Percentiles rank a stretch among this genome's conserved stretches.
Conservation (phyloP, 2,329 filamentous ascomycete genomes). For the Hypoxylon sp. region DNA sequence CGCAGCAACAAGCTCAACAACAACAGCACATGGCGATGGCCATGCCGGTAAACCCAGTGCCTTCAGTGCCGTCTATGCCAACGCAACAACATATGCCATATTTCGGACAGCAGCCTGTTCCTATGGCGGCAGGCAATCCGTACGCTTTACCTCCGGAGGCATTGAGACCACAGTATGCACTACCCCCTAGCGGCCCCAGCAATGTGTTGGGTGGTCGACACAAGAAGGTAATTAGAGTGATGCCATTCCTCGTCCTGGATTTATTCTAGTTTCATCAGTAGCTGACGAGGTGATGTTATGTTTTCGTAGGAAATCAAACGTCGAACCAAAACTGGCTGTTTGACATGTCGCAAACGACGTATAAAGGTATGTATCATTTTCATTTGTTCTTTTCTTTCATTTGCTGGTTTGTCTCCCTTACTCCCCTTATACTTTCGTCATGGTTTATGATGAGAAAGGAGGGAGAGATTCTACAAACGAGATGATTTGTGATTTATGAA, state of each 20-base stretch:
- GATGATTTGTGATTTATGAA: conserved; percentile 4
- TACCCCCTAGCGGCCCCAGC: conserved; percentile 59
- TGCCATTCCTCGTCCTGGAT: conserved; percentile 6
- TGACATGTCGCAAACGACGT: conserved; percentile 68
- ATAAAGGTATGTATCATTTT: conserved; percentile 64
- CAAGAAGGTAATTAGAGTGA: conserved; percentile 60
- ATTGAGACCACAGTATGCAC: conserved; percentile 55
- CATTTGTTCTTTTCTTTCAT: conserved; percentile 28
- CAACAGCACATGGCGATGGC: conserved; percentile 51
- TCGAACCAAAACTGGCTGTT: conserved; percentile 69
- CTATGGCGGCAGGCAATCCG: conserved; percentile 46
- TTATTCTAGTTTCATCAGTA: conserved; percentile 24
- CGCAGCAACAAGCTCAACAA: conserved; percentile 44
- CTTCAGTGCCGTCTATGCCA: conserved; percentile 49
- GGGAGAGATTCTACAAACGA: neutral
- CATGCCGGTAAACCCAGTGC: conserved; percentile 49
- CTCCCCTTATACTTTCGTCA: neutral
- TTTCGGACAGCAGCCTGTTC: conserved; percentile 51
- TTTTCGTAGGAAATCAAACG: conserved; percentile 66
- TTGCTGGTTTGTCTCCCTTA: neutral
- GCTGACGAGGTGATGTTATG: conserved; percentile 42
- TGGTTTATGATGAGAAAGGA: neutral
- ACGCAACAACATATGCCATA: conserved; percentile 52
- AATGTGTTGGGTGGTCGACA: conserved; percentile 58
- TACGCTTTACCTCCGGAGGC: conserved; percentile 57